phyloP scores from a whole-genome alignment of 2,329 filamentous ascomycete species.

The Pseudocercospora ulei region DNA sequence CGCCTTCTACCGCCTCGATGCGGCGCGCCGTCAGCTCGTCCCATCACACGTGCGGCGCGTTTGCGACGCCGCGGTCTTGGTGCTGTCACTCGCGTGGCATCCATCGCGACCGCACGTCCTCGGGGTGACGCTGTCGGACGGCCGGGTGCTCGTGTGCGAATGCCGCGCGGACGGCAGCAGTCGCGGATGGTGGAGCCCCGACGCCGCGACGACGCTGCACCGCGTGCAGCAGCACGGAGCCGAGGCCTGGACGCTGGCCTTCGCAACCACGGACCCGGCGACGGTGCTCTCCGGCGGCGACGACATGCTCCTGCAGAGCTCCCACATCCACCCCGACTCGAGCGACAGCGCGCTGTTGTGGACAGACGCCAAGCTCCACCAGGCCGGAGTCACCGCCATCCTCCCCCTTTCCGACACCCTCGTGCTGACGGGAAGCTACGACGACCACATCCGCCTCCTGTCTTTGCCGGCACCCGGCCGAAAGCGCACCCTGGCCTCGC shows the following conservation, averaged over 20 bases:
- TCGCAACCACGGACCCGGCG: conserved; percentile 35
- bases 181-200: conserved; percentile 35
- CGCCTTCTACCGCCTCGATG: conserved; percentile 50
- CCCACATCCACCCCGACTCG: conserved; percentile 9
- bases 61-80: conserved; percentile 51
- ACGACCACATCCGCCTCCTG: conserved; percentile 68
- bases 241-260: conserved; percentile 66
- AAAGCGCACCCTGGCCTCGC: conserved; percentile 51
- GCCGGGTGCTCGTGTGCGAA: conserved; percentile 44
- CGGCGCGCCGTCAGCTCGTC: conserved; percentile 34
- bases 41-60: conserved; percentile 33
- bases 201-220: conserved; percentile 19
- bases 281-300: conserved; percentile 61
- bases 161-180: conserved; percentile 6
- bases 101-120: conserved; percentile 48
- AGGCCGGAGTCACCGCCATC: conserved; percentile 81
- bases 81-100: conserved; percentile 67
- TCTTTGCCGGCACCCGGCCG: conserved; percentile 36
- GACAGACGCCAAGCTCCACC: conserved; percentile 53
- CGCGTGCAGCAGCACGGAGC: conserved; percentile 42
- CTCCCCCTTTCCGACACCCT: conserved; percentile 57
- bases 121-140: conserved; percentile 62
- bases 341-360: conserved; percentile 24
- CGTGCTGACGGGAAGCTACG: conserved; percentile 81
- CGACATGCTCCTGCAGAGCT: conserved; percentile 52